These are phyloP conservation scores for Flaveria robusta DNA, from an alignment of 129 eudicot genomes.

Conservation along the genomic window DNA sequence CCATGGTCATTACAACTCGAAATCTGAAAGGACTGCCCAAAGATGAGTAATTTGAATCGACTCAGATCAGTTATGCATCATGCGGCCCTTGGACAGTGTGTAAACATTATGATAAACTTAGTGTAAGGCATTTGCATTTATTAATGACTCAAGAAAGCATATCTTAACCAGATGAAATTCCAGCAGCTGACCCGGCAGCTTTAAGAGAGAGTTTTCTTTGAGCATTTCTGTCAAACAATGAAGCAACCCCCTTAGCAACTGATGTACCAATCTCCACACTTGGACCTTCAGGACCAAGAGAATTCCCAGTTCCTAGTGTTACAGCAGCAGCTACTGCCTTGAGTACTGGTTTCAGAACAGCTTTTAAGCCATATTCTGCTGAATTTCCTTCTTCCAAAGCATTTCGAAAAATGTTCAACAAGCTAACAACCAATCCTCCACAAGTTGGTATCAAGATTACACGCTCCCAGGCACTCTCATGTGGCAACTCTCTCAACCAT, in stretches of 20 bases:
- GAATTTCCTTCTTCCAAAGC: conserved; percentile 44
- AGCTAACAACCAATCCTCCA: conserved; percentile 75
- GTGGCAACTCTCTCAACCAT: conserved; percentile 77
- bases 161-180: conserved; percentile 86
- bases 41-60: too few species aligned
- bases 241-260: conserved; percentile 67
- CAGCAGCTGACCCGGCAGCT: conserved; percentile 99
- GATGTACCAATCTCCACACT: conserved; percentile 96
- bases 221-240: conserved; percentile 52
- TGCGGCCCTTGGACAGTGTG: background rate
- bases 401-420: conserved; percentile 57
- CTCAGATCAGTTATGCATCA: too few species aligned
- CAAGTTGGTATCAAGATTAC: conserved; percentile 71
- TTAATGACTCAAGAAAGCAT: background rate
- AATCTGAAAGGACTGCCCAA: too few species aligned
- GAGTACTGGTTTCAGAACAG: conserved; percentile 55
- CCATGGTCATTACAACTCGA: too few species aligned
- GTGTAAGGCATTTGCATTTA: background rate
- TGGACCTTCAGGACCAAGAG: conserved; percentile 98
- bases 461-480: conserved; percentile 52
- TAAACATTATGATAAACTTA: background rate
- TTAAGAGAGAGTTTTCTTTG: conserved; percentile 65
- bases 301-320: conserved; percentile 94
- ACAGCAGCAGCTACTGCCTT: conserved; percentile 80
- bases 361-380: conserved; percentile 37